Evolutionary conservation across 140 eudicot genomes (phyloP).

Genomic region (Bidens hawaiensis): DNA sequence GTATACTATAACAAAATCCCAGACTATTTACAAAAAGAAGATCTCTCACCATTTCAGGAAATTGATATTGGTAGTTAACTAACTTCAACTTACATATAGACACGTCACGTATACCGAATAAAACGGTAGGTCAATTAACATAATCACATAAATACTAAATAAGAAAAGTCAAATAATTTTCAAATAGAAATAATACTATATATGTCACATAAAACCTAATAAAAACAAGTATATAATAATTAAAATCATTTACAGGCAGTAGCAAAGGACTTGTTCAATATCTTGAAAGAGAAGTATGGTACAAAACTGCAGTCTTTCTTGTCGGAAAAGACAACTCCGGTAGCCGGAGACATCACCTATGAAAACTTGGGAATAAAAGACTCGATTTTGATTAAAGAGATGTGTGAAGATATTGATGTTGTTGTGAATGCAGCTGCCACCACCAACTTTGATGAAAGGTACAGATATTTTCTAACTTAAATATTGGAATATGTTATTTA

Average conservation of each 20-base stretch:
- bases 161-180: not conserved
- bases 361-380: constrained; percentile 63
- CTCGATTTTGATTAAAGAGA: constrained; percentile 39
- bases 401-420: constrained; percentile 60
- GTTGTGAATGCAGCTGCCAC: constrained; percentile 84
- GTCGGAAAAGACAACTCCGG: constrained; percentile 46
- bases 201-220: too few species aligned
- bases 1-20: not conserved
- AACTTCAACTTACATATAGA: constrained; percentile 22
- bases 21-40: not conserved
- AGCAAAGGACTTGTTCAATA: constrained; percentile 65
- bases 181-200: too few species aligned
- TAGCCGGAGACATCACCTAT: constrained; percentile 67
- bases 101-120: not conserved
- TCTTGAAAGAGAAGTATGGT: constrained; percentile 57
- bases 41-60: not conserved
- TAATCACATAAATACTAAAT: not conserved
- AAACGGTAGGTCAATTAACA: not conserved
- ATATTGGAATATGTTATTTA: too few species aligned
- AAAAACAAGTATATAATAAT: too few species aligned
- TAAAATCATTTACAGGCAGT: constrained; percentile 32
- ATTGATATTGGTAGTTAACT: constrained; percentile 3
- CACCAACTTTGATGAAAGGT: constrained; percentile 90
- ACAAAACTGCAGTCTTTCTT: constrained; percentile 38
- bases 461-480: constrained; percentile 6